Base-by-base conservation (phyloP, 345 rosid species). In the Brassica cretica region DNA sequence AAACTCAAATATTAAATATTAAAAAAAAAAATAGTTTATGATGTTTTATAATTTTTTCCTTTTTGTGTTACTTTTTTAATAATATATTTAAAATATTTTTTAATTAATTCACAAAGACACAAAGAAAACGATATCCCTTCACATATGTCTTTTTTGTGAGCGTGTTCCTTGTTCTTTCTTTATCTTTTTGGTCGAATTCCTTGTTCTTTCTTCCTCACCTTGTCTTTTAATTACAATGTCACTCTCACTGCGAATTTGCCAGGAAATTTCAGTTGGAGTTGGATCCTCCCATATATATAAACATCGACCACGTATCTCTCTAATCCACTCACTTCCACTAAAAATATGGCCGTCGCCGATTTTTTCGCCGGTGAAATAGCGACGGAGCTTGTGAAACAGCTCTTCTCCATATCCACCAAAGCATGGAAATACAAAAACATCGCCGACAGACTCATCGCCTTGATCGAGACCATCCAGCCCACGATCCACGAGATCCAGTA, bases 291-390 rank as follows among this genome's bases (percentile, higher is more conserved):
- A 56, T 56, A 3, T 56, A 3, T 56, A 3, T 56, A 55, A 46
- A 16, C 62, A 10, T 19, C 2, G 1, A 8, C 24, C 8, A 0
- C 61, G 5, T 11, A 2, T 9, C 12, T 10, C 24, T 3, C 10
- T 2, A 5, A 0, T 14, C 33, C 24, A 30, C 27, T 15, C 18
- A 12, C 72, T 12, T 1, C 41, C 41, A 35, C 41, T 35, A 8
- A 35, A 75, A 11, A 16, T 5, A 89, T 90, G 97, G 89, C 76
- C 24, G 81, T 85, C 3, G 78, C 92, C 49, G 95, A 91, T 65
- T 82, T 89, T 10, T 88, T 92, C 83, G 82, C 65, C 61, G 94
- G 91, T 2, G 98, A 92, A 82, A 87, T 92, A 18, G 86, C 83
- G 24, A 64, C 84, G 3, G 97, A 94, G 76, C 94, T 94, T 6